Percentiles rank a stretch among this genome's conserved stretches.
phyloP scores from a whole-genome alignment of 2,329 filamentous ascomycete species.

The Helminthosporium solani region DNA sequence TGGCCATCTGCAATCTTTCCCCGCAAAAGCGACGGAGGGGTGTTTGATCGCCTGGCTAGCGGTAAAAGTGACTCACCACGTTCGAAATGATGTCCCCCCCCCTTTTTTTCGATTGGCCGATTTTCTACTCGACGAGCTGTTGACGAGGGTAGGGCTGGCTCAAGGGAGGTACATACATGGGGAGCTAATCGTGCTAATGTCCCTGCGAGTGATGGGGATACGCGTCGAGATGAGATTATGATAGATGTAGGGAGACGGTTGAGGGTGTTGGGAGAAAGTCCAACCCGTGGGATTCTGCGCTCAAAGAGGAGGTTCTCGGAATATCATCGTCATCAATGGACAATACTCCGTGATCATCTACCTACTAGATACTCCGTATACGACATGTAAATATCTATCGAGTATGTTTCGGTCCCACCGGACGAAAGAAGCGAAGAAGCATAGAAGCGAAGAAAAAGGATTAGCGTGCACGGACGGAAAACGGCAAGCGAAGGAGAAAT shows the following conservation, averaged over 20 bases:
- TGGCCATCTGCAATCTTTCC: slow-evolving; percentile 7
- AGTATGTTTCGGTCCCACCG: too few species aligned
- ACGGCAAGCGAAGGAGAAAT: slow-evolving; percentile 10
- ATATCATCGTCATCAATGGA: too few species aligned
- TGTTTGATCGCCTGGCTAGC: slow-evolving; percentile 15
- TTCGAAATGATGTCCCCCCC: slow-evolving; percentile 10
- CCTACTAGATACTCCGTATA: too few species aligned
- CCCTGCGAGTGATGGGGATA: slow-evolving; percentile 19
- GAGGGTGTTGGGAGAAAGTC: too few species aligned
- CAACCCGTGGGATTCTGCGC: too few species aligned
- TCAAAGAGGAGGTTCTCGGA: too few species aligned
- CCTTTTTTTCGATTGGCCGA: slow-evolving; percentile 23
- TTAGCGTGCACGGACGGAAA: slow-evolving; percentile 6
- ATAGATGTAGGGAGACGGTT: slow-evolving; percentile 20
- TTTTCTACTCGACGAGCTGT: slow-evolving; percentile 8
- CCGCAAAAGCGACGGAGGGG: slow-evolving; percentile 15
- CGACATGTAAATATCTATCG: too few species aligned
- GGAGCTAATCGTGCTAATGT: too few species aligned
- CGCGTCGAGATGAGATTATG: slow-evolving; percentile 26
- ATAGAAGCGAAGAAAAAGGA: not conserved
- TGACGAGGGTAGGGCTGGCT: slow-evolving; percentile 1
- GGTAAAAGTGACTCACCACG: slow-evolving; percentile 15
- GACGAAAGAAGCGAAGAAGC: not conserved
- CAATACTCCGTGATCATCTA: too few species aligned
- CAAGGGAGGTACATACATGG: slow-evolving; percentile 1